These are phyloP conservation scores for Neurospora sp. DNA, from an alignment of 495 filamentous ascomycete genomes.

Conservation along the genomic window DNA sequence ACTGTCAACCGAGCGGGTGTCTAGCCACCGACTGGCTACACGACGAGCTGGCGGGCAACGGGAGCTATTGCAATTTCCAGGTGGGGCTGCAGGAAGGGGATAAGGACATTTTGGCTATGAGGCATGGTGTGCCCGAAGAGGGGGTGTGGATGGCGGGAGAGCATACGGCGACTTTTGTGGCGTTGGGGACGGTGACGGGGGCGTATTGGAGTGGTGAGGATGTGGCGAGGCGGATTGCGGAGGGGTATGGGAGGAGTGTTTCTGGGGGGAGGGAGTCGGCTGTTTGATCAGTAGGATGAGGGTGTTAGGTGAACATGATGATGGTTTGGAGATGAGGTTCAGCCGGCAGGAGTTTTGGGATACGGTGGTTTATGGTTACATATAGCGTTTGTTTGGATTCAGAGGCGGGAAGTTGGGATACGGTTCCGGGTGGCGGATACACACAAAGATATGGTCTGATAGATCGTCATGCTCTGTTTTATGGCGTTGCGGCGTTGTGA, in stretches of 20 bases:
- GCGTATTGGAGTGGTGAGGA: conserved; percentile 89
- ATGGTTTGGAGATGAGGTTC: no score
- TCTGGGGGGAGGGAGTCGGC: neutral
- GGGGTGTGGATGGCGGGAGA: conserved; percentile 90
- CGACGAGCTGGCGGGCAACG: conserved; percentile 77
- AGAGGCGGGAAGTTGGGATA: neutral
- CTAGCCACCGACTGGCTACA: conserved; percentile 71
- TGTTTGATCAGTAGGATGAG: neutral
- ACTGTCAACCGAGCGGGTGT: conserved; percentile 53
- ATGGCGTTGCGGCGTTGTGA: neutral
- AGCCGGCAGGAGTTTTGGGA: neutral
- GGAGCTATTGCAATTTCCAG: conserved; percentile 89
- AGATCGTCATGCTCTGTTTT: neutral
- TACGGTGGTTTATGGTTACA: neutral
- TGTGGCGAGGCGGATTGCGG: conserved; percentile 54
- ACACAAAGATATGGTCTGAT: neutral
- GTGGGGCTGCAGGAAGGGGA: conserved; percentile 62
- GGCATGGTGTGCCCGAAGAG: conserved; percentile 56
- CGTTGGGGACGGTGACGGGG: conserved; percentile 76
- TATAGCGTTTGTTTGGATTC: neutral
- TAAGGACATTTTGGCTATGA: conserved; percentile 62
- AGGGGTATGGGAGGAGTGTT: conserved; percentile 18
- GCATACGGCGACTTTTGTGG: conserved; percentile 86
- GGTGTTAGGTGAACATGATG: no score
- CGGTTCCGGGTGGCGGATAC: neutral